phyloP scores from a whole-genome alignment of 495 filamentous ascomycete genomes.

The Xeromyces bisporus region DNA sequence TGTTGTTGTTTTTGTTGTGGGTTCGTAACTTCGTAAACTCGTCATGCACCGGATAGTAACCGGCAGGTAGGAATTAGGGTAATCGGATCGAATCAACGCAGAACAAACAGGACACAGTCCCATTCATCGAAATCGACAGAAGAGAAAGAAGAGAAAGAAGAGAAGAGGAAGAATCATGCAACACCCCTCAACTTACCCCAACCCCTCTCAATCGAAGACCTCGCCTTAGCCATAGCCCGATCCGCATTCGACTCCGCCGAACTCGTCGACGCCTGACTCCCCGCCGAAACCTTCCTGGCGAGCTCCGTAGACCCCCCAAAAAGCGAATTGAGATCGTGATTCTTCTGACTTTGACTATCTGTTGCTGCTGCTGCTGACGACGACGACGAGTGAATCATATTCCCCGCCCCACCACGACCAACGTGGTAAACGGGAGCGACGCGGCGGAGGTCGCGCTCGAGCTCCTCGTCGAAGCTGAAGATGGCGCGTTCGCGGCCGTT shows the following conservation, averaged over 20 bases:
- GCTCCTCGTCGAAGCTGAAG: constrained; percentile 87
- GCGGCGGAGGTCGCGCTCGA: constrained; percentile 47
- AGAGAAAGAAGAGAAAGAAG: no score
- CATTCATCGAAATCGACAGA: no score
- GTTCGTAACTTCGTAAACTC: no score
- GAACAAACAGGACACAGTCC: no score
- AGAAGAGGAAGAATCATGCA: constrained; percentile 8
- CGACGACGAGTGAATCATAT: constrained; percentile 37
- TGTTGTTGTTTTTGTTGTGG: no score
- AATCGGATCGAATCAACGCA: no score
- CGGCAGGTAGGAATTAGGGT: no score
- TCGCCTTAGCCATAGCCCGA: constrained; percentile 25
- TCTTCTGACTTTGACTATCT: no score
- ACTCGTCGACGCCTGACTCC: constrained; percentile 21
- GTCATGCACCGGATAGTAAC: no score
- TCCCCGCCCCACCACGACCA: constrained; percentile 80
- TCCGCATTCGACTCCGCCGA: constrained; percentile 23
- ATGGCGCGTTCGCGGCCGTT: constrained; percentile 46
- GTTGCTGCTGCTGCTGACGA: no score
- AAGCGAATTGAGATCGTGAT: constrained; percentile 17
- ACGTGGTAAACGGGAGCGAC: constrained; percentile 59
- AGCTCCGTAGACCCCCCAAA: no score
- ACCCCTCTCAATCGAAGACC: constrained; percentile 25
- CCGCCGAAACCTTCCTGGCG: constrained; percentile 24
- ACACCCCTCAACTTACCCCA: constrained; percentile 29